Base-by-base conservation (phyloP, 441 rosid species). In the Erodium moschatum region DNA sequence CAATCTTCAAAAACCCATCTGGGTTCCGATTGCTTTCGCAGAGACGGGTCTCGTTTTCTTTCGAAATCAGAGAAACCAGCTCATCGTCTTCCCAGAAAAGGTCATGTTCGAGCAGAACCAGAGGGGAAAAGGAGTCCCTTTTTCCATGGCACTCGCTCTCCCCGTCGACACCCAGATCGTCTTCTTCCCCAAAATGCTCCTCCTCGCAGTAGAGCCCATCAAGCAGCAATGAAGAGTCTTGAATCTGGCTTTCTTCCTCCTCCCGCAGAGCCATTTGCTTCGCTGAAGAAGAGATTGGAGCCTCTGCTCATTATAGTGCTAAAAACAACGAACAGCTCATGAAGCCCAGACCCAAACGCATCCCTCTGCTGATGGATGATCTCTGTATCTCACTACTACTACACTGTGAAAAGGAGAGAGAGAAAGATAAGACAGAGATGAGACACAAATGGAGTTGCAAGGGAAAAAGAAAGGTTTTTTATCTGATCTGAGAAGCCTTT, bases 151-250 rank as follows among this genome's bases (percentile, higher is more conserved):
- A 72, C 24, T 72, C 81, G 58, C 69, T 5, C 6, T 58, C 72
- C 1, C 70, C 85, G 67, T 68, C 68, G 48, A 66, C 72, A 24
- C 67, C 75, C 42, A 73, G 72, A 71, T 54, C 61, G 61, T 54
- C 61, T 54, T 80, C 86, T 15, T 70, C 88, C 31, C 70, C 89
- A 68, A 85, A 79, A 61, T 80, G 75, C 72, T 82, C 88, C 70
- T 92, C 97, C 72, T 89, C 91, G 27, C 98, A 92, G 72, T 73
- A 88, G 8, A 92, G 91, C 0, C 75, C 85, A 67, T 90, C 90
- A 42, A 81, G 81, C 66, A 71, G 67, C 67, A 77, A 72, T 44
- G 62, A 72, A 67, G 85, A 74, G 73, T 70, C 76, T 67, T 74
- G 83, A 66, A 70, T 78, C 61, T 69, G 74, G 29, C 72, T 74